Evolutionary conservation across 1,139 yeast genomes (phyloP).

Genomic region (Kodamaea anthophila): DNA sequence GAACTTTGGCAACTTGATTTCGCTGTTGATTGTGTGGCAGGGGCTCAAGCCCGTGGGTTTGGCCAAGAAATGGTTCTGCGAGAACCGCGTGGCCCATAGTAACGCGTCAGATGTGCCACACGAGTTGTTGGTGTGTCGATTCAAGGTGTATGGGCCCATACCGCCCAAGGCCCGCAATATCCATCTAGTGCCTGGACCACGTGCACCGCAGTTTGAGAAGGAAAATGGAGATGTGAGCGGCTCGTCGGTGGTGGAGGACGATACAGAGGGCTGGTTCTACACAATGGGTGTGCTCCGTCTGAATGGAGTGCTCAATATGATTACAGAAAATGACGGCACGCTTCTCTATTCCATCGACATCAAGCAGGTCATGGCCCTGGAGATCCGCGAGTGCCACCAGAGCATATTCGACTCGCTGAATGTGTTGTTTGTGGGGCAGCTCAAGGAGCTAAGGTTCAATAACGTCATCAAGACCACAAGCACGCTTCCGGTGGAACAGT

Average conservation of each 20-base stretch:
- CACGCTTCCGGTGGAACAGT: constrained; percentile 18
- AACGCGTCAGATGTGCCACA: constrained; percentile 23
- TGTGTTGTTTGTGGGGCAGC: constrained; percentile 53
- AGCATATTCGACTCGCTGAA: constrained; percentile 59
- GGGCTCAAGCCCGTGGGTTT: constrained; percentile 52
- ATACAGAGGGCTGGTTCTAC: constrained; percentile 63
- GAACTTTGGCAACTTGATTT: constrained; percentile 45
- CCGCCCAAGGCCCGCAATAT: constrained; percentile 40
- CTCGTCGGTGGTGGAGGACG: constrained; percentile 10
- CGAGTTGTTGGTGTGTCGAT: constrained; percentile 55
- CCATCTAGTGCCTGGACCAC: constrained; percentile 37
- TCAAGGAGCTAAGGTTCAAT: constrained; percentile 46
- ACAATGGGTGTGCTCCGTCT: constrained; percentile 70
- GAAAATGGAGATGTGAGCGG: constrained; percentile 2
- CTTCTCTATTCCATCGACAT: constrained; percentile 59
- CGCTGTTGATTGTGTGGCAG: constrained; percentile 59
- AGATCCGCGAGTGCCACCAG: constrained; percentile 61
- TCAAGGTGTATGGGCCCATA: constrained; percentile 58
- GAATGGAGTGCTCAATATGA: constrained; percentile 58
- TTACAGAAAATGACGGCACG: constrained; percentile 63
- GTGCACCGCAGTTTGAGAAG: constrained; percentile 37
- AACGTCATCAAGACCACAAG: constrained; percentile 32
- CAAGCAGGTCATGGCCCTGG: constrained; percentile 51
- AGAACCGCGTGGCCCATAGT: constrained; percentile 29
- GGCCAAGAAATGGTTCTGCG: constrained; percentile 50